Evolutionary conservation across 2,329 filamentous ascomycete species (phyloP).

Genomic region (Pyricularia pennisetigena): DNA sequence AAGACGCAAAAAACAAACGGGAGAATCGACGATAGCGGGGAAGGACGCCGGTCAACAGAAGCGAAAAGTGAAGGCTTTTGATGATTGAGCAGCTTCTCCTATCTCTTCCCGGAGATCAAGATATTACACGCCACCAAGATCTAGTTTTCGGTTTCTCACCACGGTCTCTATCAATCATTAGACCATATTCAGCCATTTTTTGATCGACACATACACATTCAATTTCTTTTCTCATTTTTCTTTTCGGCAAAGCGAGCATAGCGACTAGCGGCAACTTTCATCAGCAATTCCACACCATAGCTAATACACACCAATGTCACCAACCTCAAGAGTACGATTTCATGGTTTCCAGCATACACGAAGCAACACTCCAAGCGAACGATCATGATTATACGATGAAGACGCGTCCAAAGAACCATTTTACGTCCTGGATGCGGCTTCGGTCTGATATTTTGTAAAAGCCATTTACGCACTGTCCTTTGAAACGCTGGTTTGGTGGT

Average conservation of each 20-base stretch:
- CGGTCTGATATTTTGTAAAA: no score
- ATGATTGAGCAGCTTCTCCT: not conserved
- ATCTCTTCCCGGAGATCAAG: not conserved
- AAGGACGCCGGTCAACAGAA: not conserved
- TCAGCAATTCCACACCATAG: not conserved
- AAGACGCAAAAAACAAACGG: not conserved
- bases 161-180: not conserved
- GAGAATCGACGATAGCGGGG: not conserved
- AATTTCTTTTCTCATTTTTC: not conserved
- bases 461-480: not conserved
- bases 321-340: not conserved
- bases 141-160: not conserved
- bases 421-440: no score
- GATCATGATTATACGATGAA: not conserved
- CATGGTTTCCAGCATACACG: not conserved
- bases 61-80: not conserved
- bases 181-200: not conserved
- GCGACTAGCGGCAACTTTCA: not conserved
- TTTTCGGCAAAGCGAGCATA: not conserved
- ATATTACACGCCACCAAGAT: not conserved
- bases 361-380: not conserved
- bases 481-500: not conserved
- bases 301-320: not conserved
- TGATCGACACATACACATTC: not conserved
- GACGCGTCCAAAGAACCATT: not conserved